Percentiles rank a stretch among this genome's conserved stretches.
Evolutionary conservation across 1,284 basidiomycete genomes (phyloP).

Genomic region (Pholiota adiposa): DNA sequence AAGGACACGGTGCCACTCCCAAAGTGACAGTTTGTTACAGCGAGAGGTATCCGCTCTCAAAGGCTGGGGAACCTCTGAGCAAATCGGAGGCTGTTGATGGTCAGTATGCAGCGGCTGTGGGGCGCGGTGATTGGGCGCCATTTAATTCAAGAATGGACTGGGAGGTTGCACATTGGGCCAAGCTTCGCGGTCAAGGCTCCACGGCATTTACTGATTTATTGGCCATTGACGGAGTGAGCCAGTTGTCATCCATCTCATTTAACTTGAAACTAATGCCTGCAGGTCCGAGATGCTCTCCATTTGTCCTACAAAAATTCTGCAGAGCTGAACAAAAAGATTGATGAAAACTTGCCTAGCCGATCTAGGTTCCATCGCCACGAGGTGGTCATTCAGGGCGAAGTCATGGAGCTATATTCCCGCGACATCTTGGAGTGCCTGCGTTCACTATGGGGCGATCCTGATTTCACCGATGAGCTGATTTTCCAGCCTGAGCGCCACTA

Average conservation of each 20-base stretch:
- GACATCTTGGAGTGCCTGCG: slow-evolving; percentile 31
- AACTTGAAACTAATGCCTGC: not conserved
- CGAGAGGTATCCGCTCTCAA: not conserved
- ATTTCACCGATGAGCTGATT: slow-evolving; percentile 24
- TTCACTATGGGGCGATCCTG: slow-evolving; percentile 31
- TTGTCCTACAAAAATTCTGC: slow-evolving; percentile 25
- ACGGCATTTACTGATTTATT: slow-evolving; percentile 34
- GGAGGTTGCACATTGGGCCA: slow-evolving; percentile 39
- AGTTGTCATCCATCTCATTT: not conserved
- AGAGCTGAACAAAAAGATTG: slow-evolving; percentile 28
- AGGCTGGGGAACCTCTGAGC: not conserved
- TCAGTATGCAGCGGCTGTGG: not conserved
- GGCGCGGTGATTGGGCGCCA: slow-evolving; percentile 12
- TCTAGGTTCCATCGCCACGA: slow-evolving; percentile 27
- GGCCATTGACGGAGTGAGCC: slow-evolving; percentile 32
- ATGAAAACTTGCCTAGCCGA: slow-evolving; percentile 23
- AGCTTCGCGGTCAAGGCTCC: slow-evolving; percentile 31
- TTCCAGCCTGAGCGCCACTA: slow-evolving; percentile 39
- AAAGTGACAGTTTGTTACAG: not conserved
- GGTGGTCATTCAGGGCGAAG: slow-evolving; percentile 26
- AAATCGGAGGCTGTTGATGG: not conserved
- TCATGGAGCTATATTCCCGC: slow-evolving; percentile 31
- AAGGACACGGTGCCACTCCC: slow-evolving; percentile 9
- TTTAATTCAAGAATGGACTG: slow-evolving; percentile 30
- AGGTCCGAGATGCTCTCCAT: slow-evolving; percentile 23